phyloP scores from a whole-genome alignment of 768 basidiomycete species.

The Kockovaella imperatae region DNA sequence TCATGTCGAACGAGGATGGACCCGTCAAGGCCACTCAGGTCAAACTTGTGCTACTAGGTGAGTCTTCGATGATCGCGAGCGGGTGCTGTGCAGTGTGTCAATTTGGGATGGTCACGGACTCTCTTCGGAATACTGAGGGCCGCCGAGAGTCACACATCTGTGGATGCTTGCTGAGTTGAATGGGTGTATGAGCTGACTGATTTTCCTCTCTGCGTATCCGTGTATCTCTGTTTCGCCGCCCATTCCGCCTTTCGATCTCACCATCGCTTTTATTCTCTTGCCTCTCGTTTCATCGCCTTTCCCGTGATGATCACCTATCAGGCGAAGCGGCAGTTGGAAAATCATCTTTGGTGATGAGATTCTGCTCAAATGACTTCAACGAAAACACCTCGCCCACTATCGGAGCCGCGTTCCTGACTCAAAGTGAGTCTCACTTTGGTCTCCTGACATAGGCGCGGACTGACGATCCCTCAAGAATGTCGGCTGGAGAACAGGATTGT shows the following conservation, averaged over 20 bases:
- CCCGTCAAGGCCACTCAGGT: slow-evolving; percentile 79
- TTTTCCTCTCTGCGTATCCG: neutral
- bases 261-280: neutral
- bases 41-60: slow-evolving; percentile 92
- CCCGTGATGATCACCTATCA: slow-evolving; percentile 40
- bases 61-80: slow-evolving; percentile 27
- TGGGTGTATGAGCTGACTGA: neutral
- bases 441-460: neutral
- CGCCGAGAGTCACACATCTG: neutral
- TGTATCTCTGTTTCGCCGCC: neutral
- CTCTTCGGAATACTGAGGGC: neutral
- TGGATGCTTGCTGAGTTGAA: neutral
- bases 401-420: slow-evolving; percentile 69
- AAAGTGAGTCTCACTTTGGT: slow-evolving; percentile 28
- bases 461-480: slow-evolving; percentile 30
- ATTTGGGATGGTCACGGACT: neutral
- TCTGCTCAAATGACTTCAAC: slow-evolving; percentile 97
- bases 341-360: slow-evolving; percentile 94
- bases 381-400: slow-evolving; percentile 98
- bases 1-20: slow-evolving; percentile 32
- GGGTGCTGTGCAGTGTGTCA: neutral
- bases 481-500: slow-evolving; percentile 60
- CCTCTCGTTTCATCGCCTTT: slow-evolving; percentile 1
- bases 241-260: no score
- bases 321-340: slow-evolving; percentile 99